Base-by-base conservation (phyloP, 2,329 filamentous ascomycete species). In the Westerdykella sp. region DNA sequence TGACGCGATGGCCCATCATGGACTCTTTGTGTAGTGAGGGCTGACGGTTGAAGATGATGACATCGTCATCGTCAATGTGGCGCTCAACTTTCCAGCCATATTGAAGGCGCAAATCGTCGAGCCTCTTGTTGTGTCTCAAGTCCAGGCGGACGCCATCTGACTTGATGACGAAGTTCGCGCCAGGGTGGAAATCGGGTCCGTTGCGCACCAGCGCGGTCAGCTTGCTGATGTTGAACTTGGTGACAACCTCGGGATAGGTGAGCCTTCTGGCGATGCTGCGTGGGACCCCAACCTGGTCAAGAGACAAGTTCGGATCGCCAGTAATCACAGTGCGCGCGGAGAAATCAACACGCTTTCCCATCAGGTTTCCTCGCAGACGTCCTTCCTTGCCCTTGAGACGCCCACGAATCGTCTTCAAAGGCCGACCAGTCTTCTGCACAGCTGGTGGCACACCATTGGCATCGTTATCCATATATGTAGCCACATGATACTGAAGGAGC, bases 381-480 rank as follows among this genome's bases (percentile, higher is more conserved):
- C 93, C 93, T 66, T 99, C 93, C 72, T 99, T 99, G 50, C 94
- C 94, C 81, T 99, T 99, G 66, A 99, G 77, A 70, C 93, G 90
- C 48, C 89, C 89, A 58, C 94, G 87, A 53, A 98, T 95, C 13
- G 93, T 89, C 73, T 98, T 98, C 55, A 98, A 85, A 1, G 94
- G 90, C 62, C 94, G 83, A 38, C 94, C 94, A 44, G 89, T 95
- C 75, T 98, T 98, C 63, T 98, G 94, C 62, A 97, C 76, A 2
- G 93, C 91, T 57, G 93, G 89, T 2, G 93, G 93, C 57, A 94
- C 84, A 39, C 91, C 90, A 50, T 94, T 93, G 69, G 97, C 96
- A 66, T 98, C 91, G 60, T 98, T 99, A 70, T 98, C 93, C 94
- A 99, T 98, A 70, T 96, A 95, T 1, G 94, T 98, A 35, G 94